Conservation (phyloP, 768 basidiomycete genomes). For the Suillus fuscotomentosus region DNA sequence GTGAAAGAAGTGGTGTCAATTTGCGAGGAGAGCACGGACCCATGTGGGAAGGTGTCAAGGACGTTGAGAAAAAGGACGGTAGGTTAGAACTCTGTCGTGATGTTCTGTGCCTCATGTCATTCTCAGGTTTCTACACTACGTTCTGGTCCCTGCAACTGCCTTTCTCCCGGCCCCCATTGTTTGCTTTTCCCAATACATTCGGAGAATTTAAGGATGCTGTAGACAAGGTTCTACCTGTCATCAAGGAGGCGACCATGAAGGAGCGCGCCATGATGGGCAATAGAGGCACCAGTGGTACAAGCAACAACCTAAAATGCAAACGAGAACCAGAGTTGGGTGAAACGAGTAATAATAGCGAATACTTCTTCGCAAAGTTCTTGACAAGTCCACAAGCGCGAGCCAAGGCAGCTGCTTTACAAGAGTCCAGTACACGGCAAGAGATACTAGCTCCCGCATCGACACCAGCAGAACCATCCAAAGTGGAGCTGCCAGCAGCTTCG, state of each 20-base stretch:
- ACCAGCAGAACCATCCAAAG: slow-evolving; percentile 18
- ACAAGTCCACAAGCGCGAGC: slow-evolving; percentile 64
- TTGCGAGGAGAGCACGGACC: slow-evolving; percentile 85
- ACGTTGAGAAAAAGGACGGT: slow-evolving; percentile 49
- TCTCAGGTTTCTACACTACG: slow-evolving; percentile 73
- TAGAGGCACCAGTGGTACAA: slow-evolving; percentile 41
- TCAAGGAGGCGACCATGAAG: slow-evolving; percentile 84
- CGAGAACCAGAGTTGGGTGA: slow-evolving; percentile 61
- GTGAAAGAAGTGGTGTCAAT: slow-evolving; percentile 90
- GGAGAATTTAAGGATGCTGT: slow-evolving; percentile 68
- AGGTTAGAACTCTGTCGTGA: slow-evolving; percentile 11
- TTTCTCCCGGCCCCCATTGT: slow-evolving; percentile 78
- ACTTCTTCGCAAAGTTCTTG: slow-evolving; percentile 93
- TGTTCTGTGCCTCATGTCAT: slow-evolving; percentile 7
- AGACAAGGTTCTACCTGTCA: slow-evolving; percentile 69
- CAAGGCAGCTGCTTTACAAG: slow-evolving; percentile 37
- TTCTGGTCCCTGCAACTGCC: slow-evolving; percentile 90
- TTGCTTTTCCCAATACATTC: slow-evolving; percentile 56
- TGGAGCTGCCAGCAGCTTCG: slow-evolving; percentile 11
- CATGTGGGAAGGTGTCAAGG: slow-evolving; percentile 66
- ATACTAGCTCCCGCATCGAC: slow-evolving; percentile 9
- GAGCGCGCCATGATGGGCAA: slow-evolving; percentile 88
- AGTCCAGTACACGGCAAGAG: slow-evolving; percentile 20
- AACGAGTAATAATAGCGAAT: slow-evolving; percentile 54
- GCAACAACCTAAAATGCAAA: slow-evolving; percentile 56